A percentile compares a stretch with the other conserved stretches of the same genome.
phyloP scores from a whole-genome alignment of 1,284 basidiomycete genomes.

The Tausonia pullulans region DNA sequence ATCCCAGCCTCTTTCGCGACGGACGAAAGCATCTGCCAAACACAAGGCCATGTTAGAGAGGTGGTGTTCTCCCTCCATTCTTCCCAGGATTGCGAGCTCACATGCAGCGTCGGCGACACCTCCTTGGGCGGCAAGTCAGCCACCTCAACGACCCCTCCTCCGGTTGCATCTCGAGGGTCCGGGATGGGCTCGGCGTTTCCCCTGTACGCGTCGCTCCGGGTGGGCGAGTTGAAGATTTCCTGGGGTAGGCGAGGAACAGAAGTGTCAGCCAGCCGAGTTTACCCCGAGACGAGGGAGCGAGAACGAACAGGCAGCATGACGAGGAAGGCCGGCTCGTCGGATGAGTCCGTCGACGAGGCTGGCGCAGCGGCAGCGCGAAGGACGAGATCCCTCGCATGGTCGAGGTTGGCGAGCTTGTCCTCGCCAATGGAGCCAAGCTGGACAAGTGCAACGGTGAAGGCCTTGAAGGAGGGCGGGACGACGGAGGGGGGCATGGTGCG shows the following conservation, averaged over 20 bases:
- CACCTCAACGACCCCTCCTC: neutral
- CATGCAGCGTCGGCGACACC: constrained; percentile 5
- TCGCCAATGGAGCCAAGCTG: constrained; percentile 15
- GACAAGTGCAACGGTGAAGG: constrained; percentile 18
- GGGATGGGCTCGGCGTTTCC: constrained; percentile 18
- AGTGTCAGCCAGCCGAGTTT: neutral
- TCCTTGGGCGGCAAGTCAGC: constrained; percentile 1
- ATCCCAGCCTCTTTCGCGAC: constrained; percentile 8
- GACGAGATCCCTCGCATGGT: constrained; percentile 13
- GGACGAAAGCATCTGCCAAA: constrained; percentile 17
- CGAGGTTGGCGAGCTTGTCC: constrained; percentile 16
- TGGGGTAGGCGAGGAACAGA: neutral
- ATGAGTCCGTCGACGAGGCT: neutral
- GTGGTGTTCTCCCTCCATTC: neutral
- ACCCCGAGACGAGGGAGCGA: neutral
- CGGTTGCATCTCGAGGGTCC: neutral
- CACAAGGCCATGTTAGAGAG: neutral
- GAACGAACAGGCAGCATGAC: constrained; percentile 19
- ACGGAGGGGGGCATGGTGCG: neutral
- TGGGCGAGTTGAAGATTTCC: constrained; percentile 21
- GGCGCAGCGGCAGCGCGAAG: constrained; percentile 14
- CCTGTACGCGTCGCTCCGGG: constrained; percentile 12
- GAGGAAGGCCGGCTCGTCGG: constrained; percentile 3
- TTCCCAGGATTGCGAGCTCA: neutral
- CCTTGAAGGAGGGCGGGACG: constrained; percentile 8